Evolutionary conservation across 2,329 filamentous ascomycete genomes (phyloP), one percentile per base, ranked within the genome.

Genomic region (Aspergillus felis): DNA sequence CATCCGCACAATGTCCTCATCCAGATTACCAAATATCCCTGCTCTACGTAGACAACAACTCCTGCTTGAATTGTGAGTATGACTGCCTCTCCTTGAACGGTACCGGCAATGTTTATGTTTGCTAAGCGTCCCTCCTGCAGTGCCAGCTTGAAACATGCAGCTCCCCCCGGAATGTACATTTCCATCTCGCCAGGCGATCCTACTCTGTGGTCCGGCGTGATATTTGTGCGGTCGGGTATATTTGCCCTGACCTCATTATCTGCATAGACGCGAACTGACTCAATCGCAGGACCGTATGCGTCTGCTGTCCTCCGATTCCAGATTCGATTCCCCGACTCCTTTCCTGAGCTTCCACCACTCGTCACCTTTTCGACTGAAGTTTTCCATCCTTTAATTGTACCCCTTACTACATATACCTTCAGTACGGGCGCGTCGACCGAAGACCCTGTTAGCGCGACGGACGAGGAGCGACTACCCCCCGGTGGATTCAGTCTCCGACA

Each of bases 321-420:
- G 65, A 89, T 97, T 63, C 88, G 87, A 25, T 97, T 97, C 68
- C 90, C 92, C 38, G 81, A 88, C 59, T 82, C 83, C 42, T 97
- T 95, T 71, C 93, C 93, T 12, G 78, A 82, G 53, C 78, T 90
- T 22, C 90, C 93, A 52, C 94, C 94, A 9, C 81, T 92, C 20
- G 85, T 99, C 63, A 93, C 88, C 55, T 96, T 99, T 74, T 84
- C 86, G 49, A 95, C 91, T 65, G 93, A 97, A 71, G 88, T 97
- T 64, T 99, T 97, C 74, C 93, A 99, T 72, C 93, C 93, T 20
- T 82, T 99, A 46, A 87, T 97, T 64, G 92, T 92, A 7, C 92
- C 94, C 41, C 82, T 95, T 60, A 96, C 92, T n/a, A 96, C 91
- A 3, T 95, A 96, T 76, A 94, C 91, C 70, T 95, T 96, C 78